Evolutionary conservation across 1,139 yeast genomes (phyloP), one percentile per base, ranked within the genome.

Genomic region (Eremothecium coryli): DNA sequence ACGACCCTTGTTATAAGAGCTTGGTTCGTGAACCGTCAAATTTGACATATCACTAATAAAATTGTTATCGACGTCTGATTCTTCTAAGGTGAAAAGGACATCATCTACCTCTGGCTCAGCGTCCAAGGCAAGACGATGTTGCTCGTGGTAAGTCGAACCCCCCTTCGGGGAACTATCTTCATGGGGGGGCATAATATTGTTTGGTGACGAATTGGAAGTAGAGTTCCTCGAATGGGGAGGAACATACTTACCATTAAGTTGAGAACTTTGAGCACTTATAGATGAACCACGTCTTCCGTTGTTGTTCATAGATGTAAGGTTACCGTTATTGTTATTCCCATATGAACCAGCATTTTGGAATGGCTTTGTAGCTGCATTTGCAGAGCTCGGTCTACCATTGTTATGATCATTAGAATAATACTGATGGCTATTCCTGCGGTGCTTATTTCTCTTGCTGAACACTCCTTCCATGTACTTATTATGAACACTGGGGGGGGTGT

Each of bases 401-500:
- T 37, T 43, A 17, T 29, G 18, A 17, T 36, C 36, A 22, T 35
- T 28, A 18, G 44, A 38, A 36, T 44, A 38, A 28, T 39, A 35
- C 31, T 43, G n/a, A 18, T 41, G 31, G 25, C 45, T 42, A 28
- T 31, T 27, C 23, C 41, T 33, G 22, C 36, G 30, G 38, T 48
- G 53, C 42, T 36, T 52, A 48, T 29, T 46, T 44, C 35, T 46
- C 46, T 58, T 57, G 41, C 66, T 75, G 25, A 75, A 73, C 42
- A 75, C 75, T 45, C 78, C 79, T 46, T 74, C 84, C 79, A 79
- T 70, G 50, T 78, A 79, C 46, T 76, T 79, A 43, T 72, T 73
- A 46, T 76, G 72, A 4, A 76, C 80, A 17, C 86, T 75, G 40
- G 79, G 81, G 2, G 93, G 93, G 2, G 93, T 80, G 51, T 79